Conservation (phyloP, 352 stramenopile species). For the Aphanomyces invadans region DNA sequence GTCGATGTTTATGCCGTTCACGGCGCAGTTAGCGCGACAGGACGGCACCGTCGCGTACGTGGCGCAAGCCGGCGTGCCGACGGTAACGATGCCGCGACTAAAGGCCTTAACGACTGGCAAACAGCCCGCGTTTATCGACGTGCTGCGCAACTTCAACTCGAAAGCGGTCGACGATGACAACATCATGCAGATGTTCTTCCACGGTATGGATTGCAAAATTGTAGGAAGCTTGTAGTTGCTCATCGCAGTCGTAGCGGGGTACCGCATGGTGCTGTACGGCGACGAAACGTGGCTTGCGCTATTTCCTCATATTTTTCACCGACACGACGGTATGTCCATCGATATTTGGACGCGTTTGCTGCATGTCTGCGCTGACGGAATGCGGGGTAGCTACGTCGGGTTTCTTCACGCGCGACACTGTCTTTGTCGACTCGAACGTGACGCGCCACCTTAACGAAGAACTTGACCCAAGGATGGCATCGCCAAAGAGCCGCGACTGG, state of each 20-base stretch:
- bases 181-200: conserved; percentile 46
- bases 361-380: too few relatives aligned
- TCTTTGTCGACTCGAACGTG: conserved; percentile 81
- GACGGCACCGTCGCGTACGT: conserved; percentile 62
- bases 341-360: too few relatives aligned
- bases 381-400: conserved; percentile 66
- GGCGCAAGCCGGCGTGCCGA: conserved; percentile 71
- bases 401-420: conserved; percentile 83
- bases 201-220: conserved; percentile 19
- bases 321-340: conserved; percentile 45
- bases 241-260: conserved; percentile 27
- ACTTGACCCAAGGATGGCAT: conserved; percentile 59
- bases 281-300: conserved; percentile 88
- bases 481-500: conserved; percentile 66
- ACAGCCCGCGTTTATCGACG: conserved; percentile 82
- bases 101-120: conserved; percentile 83
- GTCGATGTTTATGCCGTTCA: conserved; percentile 62
- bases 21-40: conserved; percentile 37
- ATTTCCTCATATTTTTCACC: conserved; percentile 63
- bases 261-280: conserved; percentile 78
- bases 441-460: conserved; percentile 78
- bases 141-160: conserved; percentile 88
- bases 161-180: conserved; percentile 69
- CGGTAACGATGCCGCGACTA: conserved; percentile 83
- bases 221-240: not conserved